phyloP scores from a whole-genome alignment of 257 asterid genomes.

The Solanum sitiens region DNA sequence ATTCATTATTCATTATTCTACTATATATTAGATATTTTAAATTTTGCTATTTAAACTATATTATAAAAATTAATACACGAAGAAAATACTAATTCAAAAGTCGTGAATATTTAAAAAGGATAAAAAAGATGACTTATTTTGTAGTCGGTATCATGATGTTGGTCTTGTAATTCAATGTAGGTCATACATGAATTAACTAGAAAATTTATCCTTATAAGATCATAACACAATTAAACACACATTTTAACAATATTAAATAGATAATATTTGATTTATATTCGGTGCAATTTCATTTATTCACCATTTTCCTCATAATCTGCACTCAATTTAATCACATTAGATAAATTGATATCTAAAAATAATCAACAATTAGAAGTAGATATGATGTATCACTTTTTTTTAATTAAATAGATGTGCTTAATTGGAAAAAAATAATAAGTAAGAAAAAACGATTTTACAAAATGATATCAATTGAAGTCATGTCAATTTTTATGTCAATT shows the following conservation, averaged over 20 bases:
- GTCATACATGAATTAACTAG: not conserved
- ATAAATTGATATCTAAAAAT: not conserved
- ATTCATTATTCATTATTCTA: not conserved
- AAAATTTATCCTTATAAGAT: not conserved
- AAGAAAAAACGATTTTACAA: not conserved
- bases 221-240: not conserved
- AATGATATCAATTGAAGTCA: not conserved
- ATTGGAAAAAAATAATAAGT: not conserved
- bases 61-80: not conserved
- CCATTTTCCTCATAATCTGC: not conserved
- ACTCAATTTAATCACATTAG: not conserved
- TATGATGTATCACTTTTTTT: not conserved
- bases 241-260: not conserved
- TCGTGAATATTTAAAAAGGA: not conserved
- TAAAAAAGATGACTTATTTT: not conserved
- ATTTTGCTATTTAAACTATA: not conserved
- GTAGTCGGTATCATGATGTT: not conserved
- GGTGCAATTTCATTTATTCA: not conserved
- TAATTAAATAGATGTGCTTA: not conserved
- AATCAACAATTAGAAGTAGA: not conserved
- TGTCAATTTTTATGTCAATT: not conserved
- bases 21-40: no score
- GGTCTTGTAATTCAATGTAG: not conserved
- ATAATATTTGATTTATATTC: not conserved
- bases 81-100: not conserved